Base-by-base conservation (phyloP, 1,139 yeast species). In the Geotrichum cucujoidarum region DNA sequence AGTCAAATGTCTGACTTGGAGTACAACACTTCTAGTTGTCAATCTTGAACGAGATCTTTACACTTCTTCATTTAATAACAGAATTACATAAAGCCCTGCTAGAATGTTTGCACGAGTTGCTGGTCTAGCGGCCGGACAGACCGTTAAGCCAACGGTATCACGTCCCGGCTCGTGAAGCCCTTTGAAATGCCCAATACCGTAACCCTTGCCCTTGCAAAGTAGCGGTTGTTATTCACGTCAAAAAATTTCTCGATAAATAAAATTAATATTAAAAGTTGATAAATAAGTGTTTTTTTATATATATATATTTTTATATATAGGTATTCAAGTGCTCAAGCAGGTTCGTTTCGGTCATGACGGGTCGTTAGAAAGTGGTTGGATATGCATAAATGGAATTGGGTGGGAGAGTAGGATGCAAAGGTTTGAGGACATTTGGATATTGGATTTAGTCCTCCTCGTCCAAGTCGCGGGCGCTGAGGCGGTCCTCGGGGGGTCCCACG, bases 361-460 rank as follows among this genome's bases (percentile, higher is more conserved):
- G 5, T 13, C 17, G 14, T 30, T 6, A n/a, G 6, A 25, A 25
- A 7, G 29, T 25, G 7, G 7, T 25, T 25, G 29, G 7, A n/a
- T n/a, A n/a, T n/a, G n/a, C n/a, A n/a, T n/a, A n/a, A n/a, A n/a
- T n/a, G n/a, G n/a, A 11, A 38, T 25, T 38, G 17, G 32, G 24
- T 39, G 13, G 43, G 18, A 10, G 43, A 39, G n/a, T n/a, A 17
- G 43, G 43, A 30, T 2, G 43, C 18, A 17, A 6, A 10, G 27
- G 27, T 24, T 24, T 6, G 27, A n/a, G n/a, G n/a, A n/a, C n/a
- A n/a, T n/a, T n/a, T n/a, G n/a, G n/a, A n/a, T 10, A 24, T 6
- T 6, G 27, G 27, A 6, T 6, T 10, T 24, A 24, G 6, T 6
- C 8, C 27, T 6, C 6, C 27, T 6, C 10, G 27, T 24, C 27